phyloP scores from a whole-genome alignment of 306 rosid genomes.

The Glycine soja region DNA sequence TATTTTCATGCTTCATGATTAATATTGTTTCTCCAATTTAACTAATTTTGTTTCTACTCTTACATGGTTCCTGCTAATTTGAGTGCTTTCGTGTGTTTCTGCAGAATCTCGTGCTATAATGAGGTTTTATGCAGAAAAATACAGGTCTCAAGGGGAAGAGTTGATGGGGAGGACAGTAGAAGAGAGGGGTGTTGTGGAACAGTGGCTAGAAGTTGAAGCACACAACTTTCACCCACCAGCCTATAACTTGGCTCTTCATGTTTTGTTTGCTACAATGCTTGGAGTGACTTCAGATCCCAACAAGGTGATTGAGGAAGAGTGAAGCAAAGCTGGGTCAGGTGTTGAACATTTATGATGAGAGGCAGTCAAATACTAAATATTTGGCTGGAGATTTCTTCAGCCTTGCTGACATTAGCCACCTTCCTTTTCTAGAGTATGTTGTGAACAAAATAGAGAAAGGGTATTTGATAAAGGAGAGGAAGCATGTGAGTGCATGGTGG shows the following conservation, averaged over 20 bases:
- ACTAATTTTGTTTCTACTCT: too few species aligned
- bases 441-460: constrained; percentile 48
- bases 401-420: constrained; percentile 62
- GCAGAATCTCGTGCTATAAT: constrained; percentile 66
- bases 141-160: constrained; percentile 55
- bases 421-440: constrained; percentile 56
- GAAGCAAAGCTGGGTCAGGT: constrained; percentile 59
- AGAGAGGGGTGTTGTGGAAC: constrained; percentile 63
- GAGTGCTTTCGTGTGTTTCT: neutral
- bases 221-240: constrained; percentile 43
- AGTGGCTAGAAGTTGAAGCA: constrained; percentile 70
- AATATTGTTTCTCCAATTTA: neutral
- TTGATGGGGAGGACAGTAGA: constrained; percentile 57
- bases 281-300: constrained; percentile 48
- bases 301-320: constrained; percentile 57
- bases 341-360: constrained; percentile 62
- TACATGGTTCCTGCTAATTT: neutral
- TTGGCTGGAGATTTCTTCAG: constrained; percentile 66
- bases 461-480: constrained; percentile 50
- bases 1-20: neutral
- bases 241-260: constrained; percentile 39
- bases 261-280: constrained; percentile 12
- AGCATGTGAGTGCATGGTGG: constrained; percentile 63
- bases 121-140: constrained; percentile 62
- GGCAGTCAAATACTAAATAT: constrained; percentile 62